Evolutionary conservation across 768 basidiomycete genomes (phyloP), one percentile per base, ranked within the genome.

Genomic region (Russula compacta): DNA sequence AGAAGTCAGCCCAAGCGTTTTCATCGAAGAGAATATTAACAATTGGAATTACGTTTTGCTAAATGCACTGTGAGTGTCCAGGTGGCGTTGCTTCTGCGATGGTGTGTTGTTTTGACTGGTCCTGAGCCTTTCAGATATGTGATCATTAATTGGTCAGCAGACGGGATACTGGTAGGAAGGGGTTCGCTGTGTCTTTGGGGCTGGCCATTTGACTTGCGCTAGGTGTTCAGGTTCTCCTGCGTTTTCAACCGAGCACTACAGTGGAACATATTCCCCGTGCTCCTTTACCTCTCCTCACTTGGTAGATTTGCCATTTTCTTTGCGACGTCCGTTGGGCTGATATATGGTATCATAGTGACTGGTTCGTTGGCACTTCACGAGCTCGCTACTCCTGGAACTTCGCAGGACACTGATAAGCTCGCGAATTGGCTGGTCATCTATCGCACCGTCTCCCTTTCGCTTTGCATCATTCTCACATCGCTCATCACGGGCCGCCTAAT

Each of bases 141-240:
- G 2, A 43, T 64, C 15, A 55, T 72, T 47, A 73, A 68, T 55
- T 72, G 71, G 72, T 53, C 69, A 1, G 62, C 67, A 11, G 72
- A 73, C 43, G 69, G 67, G 15, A 53, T 72, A 33, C 38, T 73
- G 54, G 72, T 72, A 63, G 17, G 56, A 33, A 33, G 7, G 6
- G 17, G 38, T 21, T 6, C 44, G 11, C 38, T 32, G 14, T 21
- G 38, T 43, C 7, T 40, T 43, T 11, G 10, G 36, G 17, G 9
- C 39, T 4, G 17, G 36, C 33, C 46, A 21, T 11, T 19, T 42
- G 6, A 52, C 39, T 29, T 42, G 51, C 2, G 15, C 14, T 40
- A 64, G 55, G 32, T 63, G 29, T 53, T 53, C 56, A 48, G 61
- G 19, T 57, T 63, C 43, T 51, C 46, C 36, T 33, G 17, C 21